Evolutionary conservation across 192 early-diverging fungal genomes (phyloP).

Genomic region (Geranomyces michiganensis): DNA sequence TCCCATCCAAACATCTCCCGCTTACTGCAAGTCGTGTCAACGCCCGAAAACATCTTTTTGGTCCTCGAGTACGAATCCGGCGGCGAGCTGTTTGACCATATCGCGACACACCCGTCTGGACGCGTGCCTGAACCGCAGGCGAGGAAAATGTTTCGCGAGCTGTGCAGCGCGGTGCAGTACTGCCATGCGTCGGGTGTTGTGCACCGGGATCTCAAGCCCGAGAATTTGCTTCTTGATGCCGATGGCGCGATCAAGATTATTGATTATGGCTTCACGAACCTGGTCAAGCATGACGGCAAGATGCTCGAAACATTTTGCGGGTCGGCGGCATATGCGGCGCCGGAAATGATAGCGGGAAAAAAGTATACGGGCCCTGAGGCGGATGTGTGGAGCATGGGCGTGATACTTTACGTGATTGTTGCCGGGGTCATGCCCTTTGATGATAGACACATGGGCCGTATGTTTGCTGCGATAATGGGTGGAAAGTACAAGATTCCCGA

Average conservation of each 20-base stretch:
- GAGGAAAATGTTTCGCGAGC: constrained; percentile 68
- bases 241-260: constrained; percentile 47
- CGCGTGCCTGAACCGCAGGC: constrained; percentile 61
- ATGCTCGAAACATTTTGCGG: constrained; percentile 51
- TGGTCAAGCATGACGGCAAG: constrained; percentile 27
- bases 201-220: constrained; percentile 91
- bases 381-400: constrained; percentile 97
- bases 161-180: constrained; percentile 74
- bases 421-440: constrained; percentile 95
- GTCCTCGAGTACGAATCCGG: constrained; percentile 52
- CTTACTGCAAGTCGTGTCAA: constrained; percentile 72
- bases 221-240: constrained; percentile 65
- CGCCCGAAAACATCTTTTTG: constrained; percentile 56
- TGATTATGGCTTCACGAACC: constrained; percentile 57
- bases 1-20: constrained; percentile 77
- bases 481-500: constrained; percentile 45
- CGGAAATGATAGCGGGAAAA: constrained; percentile 79
- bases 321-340: constrained; percentile 60
- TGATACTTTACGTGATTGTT: constrained; percentile 96
- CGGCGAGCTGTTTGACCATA: constrained; percentile 51
- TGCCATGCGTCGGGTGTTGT: constrained; percentile 80
- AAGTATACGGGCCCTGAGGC: constrained; percentile 94
- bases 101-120: constrained; percentile 42
- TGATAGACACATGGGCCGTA: constrained; percentile 81
- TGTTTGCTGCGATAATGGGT: constrained; percentile 46